These are phyloP conservation scores for Didymella exigua DNA, from an alignment of 2,329 filamentous ascomycete genomes.

Conservation along the genomic window DNA sequence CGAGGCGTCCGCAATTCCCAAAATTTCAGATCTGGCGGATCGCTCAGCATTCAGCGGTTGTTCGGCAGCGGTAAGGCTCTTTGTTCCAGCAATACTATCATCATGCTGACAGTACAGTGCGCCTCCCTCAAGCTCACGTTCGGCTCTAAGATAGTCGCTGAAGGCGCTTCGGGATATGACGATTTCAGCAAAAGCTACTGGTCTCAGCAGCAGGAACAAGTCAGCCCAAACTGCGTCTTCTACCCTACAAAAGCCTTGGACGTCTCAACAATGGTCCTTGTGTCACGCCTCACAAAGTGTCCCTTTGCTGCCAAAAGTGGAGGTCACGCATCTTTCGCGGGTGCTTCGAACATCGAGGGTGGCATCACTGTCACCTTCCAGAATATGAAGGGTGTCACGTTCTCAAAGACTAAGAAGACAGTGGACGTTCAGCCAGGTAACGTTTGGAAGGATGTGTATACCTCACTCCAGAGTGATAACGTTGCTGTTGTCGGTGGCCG, in stretches of 20 bases:
- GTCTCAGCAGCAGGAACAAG: constrained; percentile 21
- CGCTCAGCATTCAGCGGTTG: constrained; percentile 16
- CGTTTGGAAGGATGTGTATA: constrained; percentile 32
- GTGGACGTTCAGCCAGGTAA: constrained; percentile 42
- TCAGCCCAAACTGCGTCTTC: constrained; percentile 34
- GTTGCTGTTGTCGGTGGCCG: constrained; percentile 37
- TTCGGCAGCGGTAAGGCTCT: constrained; percentile 25
- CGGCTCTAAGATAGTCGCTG: constrained; percentile 19
- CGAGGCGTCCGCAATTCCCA: constrained; percentile 21
- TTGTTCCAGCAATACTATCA: neutral
- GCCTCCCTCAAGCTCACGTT: constrained; percentile 24
- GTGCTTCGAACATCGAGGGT: constrained; percentile 49
- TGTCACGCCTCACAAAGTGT: constrained; percentile 25
- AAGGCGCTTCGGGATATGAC: constrained; percentile 22
- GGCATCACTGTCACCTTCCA: constrained; percentile 53
- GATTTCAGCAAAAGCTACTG: constrained; percentile 22
- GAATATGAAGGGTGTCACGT: constrained; percentile 34
- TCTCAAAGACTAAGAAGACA: constrained; percentile 31
- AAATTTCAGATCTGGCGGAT: constrained; percentile 1
- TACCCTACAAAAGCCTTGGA: constrained; percentile 20
- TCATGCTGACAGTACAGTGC: constrained; percentile 23
- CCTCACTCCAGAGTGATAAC: constrained; percentile 28
- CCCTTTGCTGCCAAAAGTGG: constrained; percentile 53
- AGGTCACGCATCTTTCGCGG: constrained; percentile 49
- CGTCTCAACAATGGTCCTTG: constrained; percentile 21